Percentiles rank a stretch among this genome's conserved stretches.
Conservation (phyloP, 768 basidiomycete genomes). For the Porpolomopsis calyptriformis region DNA sequence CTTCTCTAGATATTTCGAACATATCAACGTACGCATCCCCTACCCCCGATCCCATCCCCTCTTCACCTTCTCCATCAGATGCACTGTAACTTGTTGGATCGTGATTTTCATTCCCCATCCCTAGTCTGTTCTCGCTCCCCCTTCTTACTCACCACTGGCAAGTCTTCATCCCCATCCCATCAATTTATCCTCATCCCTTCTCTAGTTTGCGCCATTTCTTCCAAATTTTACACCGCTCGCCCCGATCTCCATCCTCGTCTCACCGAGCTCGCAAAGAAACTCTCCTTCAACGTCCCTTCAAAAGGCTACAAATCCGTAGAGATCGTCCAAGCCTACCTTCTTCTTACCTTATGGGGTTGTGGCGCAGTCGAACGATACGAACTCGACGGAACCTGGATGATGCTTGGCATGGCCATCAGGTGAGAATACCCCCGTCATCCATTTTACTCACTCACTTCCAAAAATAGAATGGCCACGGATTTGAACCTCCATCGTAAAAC, state of each 20-base stretch:
- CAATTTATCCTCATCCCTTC: constrained; percentile 2
- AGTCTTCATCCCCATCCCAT: constrained; percentile 18
- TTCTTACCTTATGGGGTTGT: constrained; percentile 83
- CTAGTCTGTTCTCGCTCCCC: constrained; percentile 91
- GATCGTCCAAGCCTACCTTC: constrained; percentile 89
- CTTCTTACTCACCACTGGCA: constrained; percentile 88
- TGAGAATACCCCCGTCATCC: constrained; percentile 21
- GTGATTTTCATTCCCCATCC: constrained; percentile 86
- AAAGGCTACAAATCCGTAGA: constrained; percentile 88
- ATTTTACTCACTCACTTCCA: constrained; percentile 3
- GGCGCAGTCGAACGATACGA: constrained; percentile 95
- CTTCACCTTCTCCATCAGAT: constrained; percentile 31
- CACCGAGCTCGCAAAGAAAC: constrained; percentile 72
- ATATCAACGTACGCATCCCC: constrained; percentile 49
- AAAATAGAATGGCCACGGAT: constrained; percentile 82
- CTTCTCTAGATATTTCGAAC: constrained; percentile 54
- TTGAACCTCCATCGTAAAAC: constrained; percentile 91
- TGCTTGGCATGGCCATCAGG: constrained; percentile 81
- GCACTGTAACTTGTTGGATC: constrained; percentile 74
- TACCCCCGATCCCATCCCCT: constrained; percentile 5
- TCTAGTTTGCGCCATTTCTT: constrained; percentile 88
- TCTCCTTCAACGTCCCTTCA: constrained; percentile 81
- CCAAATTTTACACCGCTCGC: constrained; percentile 76
- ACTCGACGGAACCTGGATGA: constrained; percentile 88
- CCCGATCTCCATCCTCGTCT: constrained; percentile 75